phyloP scores from a whole-genome alignment of 441 rosid genomes.

The Sinapis alba region DNA sequence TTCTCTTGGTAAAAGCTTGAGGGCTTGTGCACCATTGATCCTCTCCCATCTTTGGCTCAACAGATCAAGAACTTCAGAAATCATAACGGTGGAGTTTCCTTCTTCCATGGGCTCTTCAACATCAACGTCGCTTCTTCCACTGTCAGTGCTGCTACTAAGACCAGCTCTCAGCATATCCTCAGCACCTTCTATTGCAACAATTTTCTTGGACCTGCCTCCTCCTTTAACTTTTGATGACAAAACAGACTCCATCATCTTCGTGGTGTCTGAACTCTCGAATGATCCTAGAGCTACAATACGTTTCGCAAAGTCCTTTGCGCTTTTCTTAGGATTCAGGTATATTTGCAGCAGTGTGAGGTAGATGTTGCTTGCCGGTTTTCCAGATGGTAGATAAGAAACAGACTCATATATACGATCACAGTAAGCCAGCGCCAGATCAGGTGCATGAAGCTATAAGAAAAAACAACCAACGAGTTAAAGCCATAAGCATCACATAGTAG shows the following conservation, averaged over 20 bases:
- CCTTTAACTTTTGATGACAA: slow-evolving; percentile 62
- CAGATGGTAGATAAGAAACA: slow-evolving; percentile 55
- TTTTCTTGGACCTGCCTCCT: slow-evolving; percentile 72
- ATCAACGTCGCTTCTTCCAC: slow-evolving; percentile 93
- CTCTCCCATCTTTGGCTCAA: slow-evolving; percentile 95
- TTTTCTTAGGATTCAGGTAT: slow-evolving; percentile 84
- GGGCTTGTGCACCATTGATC: slow-evolving; percentile 98
- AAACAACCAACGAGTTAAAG: slow-evolving; percentile 9
- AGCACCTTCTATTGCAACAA: slow-evolving; percentile 91
- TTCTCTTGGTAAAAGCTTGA: slow-evolving; percentile 92
- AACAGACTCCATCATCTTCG: slow-evolving; percentile 52
- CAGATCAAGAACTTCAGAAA: slow-evolving; percentile 89
- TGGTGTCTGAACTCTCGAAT: slow-evolving; percentile 51
- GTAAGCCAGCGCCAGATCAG: slow-evolving; percentile 90
- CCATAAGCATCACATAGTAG: not conserved
- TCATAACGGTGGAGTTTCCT: slow-evolving; percentile 81
- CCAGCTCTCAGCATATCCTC: slow-evolving; percentile 64
- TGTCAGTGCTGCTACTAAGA: slow-evolving; percentile 71
- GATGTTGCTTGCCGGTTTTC: slow-evolving; percentile 75
- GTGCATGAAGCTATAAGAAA: slow-evolving; percentile 79
- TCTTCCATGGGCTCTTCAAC: slow-evolving; percentile 77
- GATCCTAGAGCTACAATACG: slow-evolving; percentile 76
- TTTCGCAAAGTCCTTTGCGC: slow-evolving; percentile 82
- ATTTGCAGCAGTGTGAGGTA: slow-evolving; percentile 92
- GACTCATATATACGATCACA: slow-evolving; percentile 89